Base-by-base conservation (phyloP, 2,329 filamentous ascomycete genomes). In the Pseudogymnoascus sp. region DNA sequence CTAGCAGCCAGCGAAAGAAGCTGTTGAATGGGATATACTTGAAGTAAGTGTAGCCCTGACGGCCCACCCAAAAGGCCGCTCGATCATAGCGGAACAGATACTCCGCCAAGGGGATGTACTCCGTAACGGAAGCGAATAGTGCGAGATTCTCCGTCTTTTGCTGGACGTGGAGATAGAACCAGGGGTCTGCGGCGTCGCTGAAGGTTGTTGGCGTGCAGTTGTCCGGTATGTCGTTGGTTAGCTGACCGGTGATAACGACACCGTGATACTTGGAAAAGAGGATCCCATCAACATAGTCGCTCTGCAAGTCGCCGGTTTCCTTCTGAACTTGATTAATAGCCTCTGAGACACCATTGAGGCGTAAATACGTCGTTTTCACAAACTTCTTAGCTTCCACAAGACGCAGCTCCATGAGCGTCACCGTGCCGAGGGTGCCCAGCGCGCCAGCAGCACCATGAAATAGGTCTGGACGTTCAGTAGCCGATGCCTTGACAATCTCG, bases 41-140 rank as follows among this genome's bases (percentile, higher is more conserved):
- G 72, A 86, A 86, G 69, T 87, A 88, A 2, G 77, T 75, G 73
- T 82, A 88, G 1, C 84, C 83, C 43, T 74, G 88, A 87, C 2
- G 79, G 79, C 31, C 83, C 80, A n/a, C 86, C 76, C 38, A 42
- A 42, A 42, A 42, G 38, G 38, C 38, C 5, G 38, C 38, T 42
- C 38, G 38, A 69, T 87, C 84, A 68, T 87, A 84, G 6, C 81
- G 77, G 69, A 84, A 84, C 6, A 84, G 74, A 67, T 84, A 84
- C 40, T 81, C 78, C 11, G 72, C 69, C 0, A 79, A 66, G 1
- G 79, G 79, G 1, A 80, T 73, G 2, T 68, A 65, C 63, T 79
- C 77, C n/a, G 66, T 68, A 12, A 63, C 36, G n/a, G 67, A 64
- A 7, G 61, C 40, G 6, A 16, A 60, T 18, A 16, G 16, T 9